Conservation (phyloP, 805 yeast genomes). For the Monosporozyma unispora region DNA sequence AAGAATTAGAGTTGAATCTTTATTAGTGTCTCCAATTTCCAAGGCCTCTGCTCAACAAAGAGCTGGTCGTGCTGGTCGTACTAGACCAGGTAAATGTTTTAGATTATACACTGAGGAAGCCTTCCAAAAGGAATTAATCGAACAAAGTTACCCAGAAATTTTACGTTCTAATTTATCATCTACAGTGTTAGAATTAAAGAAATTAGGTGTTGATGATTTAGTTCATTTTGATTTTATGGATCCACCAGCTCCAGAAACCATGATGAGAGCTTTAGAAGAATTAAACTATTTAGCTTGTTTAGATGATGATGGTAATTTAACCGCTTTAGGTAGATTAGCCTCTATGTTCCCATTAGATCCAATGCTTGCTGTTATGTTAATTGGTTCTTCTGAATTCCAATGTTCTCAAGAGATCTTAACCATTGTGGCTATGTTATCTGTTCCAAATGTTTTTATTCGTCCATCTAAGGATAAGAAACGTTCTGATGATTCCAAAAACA, state of each 20-base stretch:
- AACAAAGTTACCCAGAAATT: conserved; percentile 94
- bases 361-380: conserved; percentile 84
- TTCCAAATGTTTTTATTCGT: conserved; percentile 89
- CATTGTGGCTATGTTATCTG: conserved; percentile 82
- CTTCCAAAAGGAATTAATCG: conserved; percentile 83
- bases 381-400: conserved; percentile 73
- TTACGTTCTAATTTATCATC: conserved; percentile 82
- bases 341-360: conserved; percentile 95
- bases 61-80: conserved; percentile 99
- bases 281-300: conserved; percentile 82
- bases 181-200: conserved; percentile 87
- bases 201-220: conserved; percentile 88
- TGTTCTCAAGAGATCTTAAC: conserved; percentile 87
- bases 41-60: conserved; percentile 97
- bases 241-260: conserved; percentile 98
- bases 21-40: conserved; percentile 90
- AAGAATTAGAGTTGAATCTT: conserved; percentile 87
- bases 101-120: conserved; percentile 95
- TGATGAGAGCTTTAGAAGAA: conserved; percentile 98
- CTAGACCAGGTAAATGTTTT: conserved; percentile 96
- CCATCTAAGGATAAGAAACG: conserved; percentile 80
- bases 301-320: conserved; percentile 84
- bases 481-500: conserved; percentile 83
- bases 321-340: conserved; percentile 81
- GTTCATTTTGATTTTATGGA: conserved; percentile 99